Evolutionary conservation across 2,329 filamentous ascomycete genomes (phyloP).

Genomic region (Aureobasidium uvarum): DNA sequence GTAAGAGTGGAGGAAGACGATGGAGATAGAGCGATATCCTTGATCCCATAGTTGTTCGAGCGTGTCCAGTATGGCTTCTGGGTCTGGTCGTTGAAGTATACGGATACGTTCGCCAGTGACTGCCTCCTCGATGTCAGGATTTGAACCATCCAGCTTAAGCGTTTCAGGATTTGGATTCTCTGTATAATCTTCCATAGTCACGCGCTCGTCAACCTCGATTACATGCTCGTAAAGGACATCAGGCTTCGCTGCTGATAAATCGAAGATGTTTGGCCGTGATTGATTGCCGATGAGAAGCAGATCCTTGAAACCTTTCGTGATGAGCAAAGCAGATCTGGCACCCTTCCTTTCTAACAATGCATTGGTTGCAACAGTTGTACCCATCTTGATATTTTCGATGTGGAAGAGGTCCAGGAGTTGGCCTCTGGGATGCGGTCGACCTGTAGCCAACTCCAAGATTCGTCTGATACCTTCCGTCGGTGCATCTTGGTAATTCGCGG

Average conservation of each 20-base stretch:
- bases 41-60: slow-evolving; percentile 35
- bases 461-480: slow-evolving; percentile 37
- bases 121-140: slow-evolving; percentile 30
- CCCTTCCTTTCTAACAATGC: slow-evolving; percentile 37
- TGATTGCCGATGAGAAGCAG: slow-evolving; percentile 38
- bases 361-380: slow-evolving; percentile 39
- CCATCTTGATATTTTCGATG: slow-evolving; percentile 35
- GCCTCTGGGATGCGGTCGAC: slow-evolving; percentile 30
- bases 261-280: slow-evolving; percentile 37
- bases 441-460: slow-evolving; percentile 32
- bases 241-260: slow-evolving; percentile 32
- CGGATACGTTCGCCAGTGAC: slow-evolving; percentile 36
- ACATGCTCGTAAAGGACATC: slow-evolving; percentile 32
- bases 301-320: slow-evolving; percentile 38
- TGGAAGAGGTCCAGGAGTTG: slow-evolving; percentile 28
- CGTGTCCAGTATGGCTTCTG: slow-evolving; percentile 24
- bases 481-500: slow-evolving; percentile 36
- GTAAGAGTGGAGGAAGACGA: slow-evolving; percentile 40
- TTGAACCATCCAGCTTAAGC: slow-evolving; percentile 25
- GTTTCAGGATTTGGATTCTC: slow-evolving; percentile 36
- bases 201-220: slow-evolving; percentile 33
- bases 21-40: slow-evolving; percentile 41
- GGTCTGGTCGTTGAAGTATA: slow-evolving; percentile 33
- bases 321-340: slow-evolving; percentile 34
- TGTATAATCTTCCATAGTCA: slow-evolving; percentile 39